Conservation (phyloP, 2,329 filamentous ascomycete species). For the Fusarium hainanense region DNA sequence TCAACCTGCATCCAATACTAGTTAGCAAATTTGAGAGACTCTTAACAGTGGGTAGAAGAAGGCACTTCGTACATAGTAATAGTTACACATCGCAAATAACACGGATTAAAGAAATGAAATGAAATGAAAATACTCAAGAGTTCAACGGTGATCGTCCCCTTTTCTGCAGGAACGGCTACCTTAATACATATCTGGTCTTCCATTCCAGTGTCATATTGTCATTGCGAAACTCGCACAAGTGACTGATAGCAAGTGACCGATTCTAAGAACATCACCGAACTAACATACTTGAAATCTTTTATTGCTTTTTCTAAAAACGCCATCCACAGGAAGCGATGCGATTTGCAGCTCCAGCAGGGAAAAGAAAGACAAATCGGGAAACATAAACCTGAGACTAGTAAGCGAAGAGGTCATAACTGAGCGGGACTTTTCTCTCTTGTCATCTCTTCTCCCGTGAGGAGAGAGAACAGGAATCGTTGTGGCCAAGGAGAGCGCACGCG, state of each 20-base stretch:
- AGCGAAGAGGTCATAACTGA: conserved; percentile 2
- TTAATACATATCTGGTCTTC: conserved; percentile 7
- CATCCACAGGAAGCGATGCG: conserved; percentile 34
- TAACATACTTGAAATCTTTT: conserved; percentile 21
- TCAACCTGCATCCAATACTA: conserved; percentile 26
- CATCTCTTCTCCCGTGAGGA: conserved; percentile 35
- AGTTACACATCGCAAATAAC: conserved; percentile 39
- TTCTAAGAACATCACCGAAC: conserved; percentile 25
- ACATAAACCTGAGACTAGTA: conserved; percentile 14
- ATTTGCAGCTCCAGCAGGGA: conserved; percentile 24
- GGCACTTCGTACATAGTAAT: conserved; percentile 37
- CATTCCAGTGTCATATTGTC: conserved; percentile 3
- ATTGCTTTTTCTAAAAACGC: conserved; percentile 39
- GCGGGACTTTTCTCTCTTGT: conserved; percentile 26
- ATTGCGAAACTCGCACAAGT: conserved; percentile 8
- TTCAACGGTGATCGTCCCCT: conserved; percentile 5
- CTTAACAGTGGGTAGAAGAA: not conserved
- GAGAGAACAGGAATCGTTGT: conserved; percentile 19
- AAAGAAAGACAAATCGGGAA: conserved; percentile 23
- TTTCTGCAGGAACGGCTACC: conserved; percentile 8
- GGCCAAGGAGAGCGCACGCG: not conserved
- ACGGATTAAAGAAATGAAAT: not conserved
- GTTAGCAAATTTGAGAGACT: not conserved
- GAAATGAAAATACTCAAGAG: not conserved
- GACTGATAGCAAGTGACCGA: conserved; percentile 23